Evolutionary conservation across 2,329 filamentous ascomycete species (phyloP).

Genomic region (Neofusicoccum kwambonambiense): DNA sequence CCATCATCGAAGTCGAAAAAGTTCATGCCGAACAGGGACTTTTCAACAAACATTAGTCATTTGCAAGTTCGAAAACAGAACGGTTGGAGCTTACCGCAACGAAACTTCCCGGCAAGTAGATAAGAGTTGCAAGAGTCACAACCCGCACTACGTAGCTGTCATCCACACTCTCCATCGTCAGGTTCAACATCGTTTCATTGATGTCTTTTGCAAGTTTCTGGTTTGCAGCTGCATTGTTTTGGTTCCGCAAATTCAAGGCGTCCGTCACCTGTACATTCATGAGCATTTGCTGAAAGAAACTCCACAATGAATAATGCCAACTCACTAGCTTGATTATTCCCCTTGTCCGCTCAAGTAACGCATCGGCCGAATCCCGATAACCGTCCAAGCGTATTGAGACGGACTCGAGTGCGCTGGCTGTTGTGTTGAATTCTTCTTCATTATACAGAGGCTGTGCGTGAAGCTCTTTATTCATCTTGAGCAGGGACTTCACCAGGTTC

Average conservation of each 20-base stretch:
- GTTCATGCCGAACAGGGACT: constrained; percentile 11
- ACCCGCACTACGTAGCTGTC: constrained; percentile 3
- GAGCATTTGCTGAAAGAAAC: background rate
- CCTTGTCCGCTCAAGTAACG: background rate
- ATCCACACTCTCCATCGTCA: constrained; percentile 8
- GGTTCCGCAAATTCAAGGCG: background rate
- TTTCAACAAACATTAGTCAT: background rate
- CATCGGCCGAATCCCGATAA: background rate
- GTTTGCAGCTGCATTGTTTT: background rate
- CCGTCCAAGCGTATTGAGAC: background rate
- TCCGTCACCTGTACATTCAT: background rate
- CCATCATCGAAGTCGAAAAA: background rate
- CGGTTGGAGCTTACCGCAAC: background rate
- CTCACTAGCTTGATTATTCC: background rate
- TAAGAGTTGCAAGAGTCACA: background rate
- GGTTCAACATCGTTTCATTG: background rate
- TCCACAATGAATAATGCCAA: background rate
- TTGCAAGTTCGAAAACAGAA: background rate
- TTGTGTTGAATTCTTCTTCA: background rate
- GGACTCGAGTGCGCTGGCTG: background rate
- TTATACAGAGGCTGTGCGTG: background rate
- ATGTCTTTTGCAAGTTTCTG: background rate
- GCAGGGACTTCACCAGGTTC: no score
- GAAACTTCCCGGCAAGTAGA: constrained; percentile 1
- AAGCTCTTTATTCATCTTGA: no score